Percentiles rank a stretch among this genome's conserved stretches.
Conservation (phyloP, 495 filamentous ascomycete species). For the Xylaria castorea region DNA sequence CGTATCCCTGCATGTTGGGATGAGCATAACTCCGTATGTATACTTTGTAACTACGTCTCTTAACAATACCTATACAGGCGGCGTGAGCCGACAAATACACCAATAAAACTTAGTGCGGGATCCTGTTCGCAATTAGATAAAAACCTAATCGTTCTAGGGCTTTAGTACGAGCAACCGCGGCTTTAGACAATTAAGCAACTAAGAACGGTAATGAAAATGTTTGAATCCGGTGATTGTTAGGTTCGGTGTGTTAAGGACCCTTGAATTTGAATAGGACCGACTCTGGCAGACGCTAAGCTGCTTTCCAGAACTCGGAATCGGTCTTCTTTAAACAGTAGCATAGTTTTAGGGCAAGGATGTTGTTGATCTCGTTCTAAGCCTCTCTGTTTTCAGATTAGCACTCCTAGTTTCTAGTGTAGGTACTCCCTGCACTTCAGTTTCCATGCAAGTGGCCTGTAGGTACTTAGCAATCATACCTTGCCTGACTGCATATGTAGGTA, state of each 20-base stretch:
- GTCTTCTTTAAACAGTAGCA: not conserved
- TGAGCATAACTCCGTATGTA: not conserved
- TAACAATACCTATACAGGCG: not conserved
- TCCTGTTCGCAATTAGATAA: not conserved
- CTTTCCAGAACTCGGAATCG: not conserved
- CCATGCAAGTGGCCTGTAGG: not conserved
- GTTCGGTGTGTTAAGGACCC: not conserved
- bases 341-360: not conserved
- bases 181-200: not conserved
- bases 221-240: not conserved
- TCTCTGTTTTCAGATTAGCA: not conserved
- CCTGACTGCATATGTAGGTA: not conserved
- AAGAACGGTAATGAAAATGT: not conserved
- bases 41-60: not conserved
- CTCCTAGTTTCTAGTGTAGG: not conserved
- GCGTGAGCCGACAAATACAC: not conserved
- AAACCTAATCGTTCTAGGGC: not conserved
- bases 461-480: not conserved
- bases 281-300: not conserved
- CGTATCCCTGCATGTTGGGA: not conserved
- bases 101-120: not conserved
- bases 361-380: not conserved
- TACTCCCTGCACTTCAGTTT: not conserved
- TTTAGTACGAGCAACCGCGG: not conserved
- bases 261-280: constrained; percentile 20